These are phyloP conservation scores for Aspergillus nomiae DNA, from an alignment of 2,329 filamentous ascomycete species.

Conservation along the genomic window DNA sequence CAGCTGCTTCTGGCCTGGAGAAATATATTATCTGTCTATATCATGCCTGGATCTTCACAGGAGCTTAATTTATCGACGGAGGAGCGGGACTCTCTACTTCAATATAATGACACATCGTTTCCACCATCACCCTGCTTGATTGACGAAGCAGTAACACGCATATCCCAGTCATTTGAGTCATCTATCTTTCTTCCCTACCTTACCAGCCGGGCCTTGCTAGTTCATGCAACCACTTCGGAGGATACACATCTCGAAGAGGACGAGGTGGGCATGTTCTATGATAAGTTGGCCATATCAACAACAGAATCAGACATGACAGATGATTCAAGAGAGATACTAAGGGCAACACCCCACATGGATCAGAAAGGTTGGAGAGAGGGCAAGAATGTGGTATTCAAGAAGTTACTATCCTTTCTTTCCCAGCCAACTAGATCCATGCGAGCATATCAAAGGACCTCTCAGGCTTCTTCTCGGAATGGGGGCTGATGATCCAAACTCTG, in stretches of 20 bases:
- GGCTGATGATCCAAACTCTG: neutral
- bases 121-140: slow-evolving; percentile 1
- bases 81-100: neutral
- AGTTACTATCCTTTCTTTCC: neutral
- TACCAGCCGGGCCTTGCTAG: neutral
- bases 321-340: neutral
- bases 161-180: neutral
- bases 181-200: neutral
- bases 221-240: neutral
- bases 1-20: neutral
- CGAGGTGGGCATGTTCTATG: neutral
- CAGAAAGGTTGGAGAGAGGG: neutral
- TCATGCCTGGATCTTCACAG: neutral
- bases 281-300: neutral
- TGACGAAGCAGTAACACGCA: neutral
- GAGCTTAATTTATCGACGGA: slow-evolving; percentile 1
- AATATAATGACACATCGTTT: neutral
- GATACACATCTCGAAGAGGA: neutral
- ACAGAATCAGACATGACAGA: neutral
- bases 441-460: neutral
- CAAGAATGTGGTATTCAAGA: neutral
- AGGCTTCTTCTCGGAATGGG: neutral
- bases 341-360: neutral
- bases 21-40: neutral
- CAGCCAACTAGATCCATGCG: neutral